Evolutionary conservation across 1,284 basidiomycete genomes (phyloP).

Genomic region (Inonotus hispidus): DNA sequence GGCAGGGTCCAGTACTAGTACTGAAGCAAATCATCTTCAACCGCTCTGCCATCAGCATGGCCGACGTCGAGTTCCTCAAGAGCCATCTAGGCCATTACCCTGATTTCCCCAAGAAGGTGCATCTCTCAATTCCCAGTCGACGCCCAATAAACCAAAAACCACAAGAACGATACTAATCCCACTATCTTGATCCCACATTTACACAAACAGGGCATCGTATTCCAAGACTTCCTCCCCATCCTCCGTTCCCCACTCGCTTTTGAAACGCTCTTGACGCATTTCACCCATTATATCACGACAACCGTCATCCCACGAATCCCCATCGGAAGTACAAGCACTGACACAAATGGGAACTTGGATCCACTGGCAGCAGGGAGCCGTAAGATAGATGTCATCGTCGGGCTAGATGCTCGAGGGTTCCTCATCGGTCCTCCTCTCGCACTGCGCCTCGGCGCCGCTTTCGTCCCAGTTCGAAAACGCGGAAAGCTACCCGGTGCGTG

Average conservation of each 20-base stretch:
- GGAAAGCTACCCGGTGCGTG: conserved; percentile 93
- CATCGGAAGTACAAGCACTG: conserved; percentile 33
- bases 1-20: too few relatives aligned
- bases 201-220: conserved; percentile 59
- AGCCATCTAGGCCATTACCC: conserved; percentile 63
- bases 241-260: conserved; percentile 79
- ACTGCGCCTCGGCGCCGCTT: conserved; percentile 86
- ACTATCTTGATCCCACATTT: not conserved
- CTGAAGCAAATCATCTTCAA: too few relatives aligned
- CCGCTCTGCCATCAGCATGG: conserved; percentile 46
- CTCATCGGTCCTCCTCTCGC: conserved; percentile 93
- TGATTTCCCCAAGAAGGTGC: conserved; percentile 86
- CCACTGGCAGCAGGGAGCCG: conserved; percentile 29
- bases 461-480: conserved; percentile 92
- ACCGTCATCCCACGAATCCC: conserved; percentile 14
- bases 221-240: conserved; percentile 90
- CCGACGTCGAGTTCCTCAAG: conserved; percentile 72
- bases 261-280: conserved; percentile 88
- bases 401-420: conserved; percentile 95
- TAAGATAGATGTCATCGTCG: conserved; percentile 93
- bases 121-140: not conserved
- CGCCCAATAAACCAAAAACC: too few relatives aligned
- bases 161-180: too few relatives aligned
- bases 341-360: too few relatives aligned
- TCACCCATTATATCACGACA: conserved; percentile 76